Base-by-base conservation (phyloP, 495 filamentous ascomycete species). In the Tuber borchii region DNA sequence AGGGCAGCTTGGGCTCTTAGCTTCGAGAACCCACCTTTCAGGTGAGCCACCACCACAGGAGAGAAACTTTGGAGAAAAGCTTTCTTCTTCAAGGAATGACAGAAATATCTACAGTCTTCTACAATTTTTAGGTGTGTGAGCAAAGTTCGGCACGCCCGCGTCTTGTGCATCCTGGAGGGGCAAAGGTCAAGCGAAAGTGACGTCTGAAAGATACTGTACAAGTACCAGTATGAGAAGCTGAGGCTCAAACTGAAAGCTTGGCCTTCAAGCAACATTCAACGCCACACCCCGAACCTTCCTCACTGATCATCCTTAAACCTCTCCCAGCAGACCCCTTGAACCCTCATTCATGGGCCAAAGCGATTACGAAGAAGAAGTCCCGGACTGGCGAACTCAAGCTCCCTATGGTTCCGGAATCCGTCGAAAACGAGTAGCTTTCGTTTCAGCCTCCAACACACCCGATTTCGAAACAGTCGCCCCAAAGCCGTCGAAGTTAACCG, bases 371-470 rank as follows among this genome's bases (percentile, higher is more conserved):
- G 34, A 37, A 37, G 42, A 40, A 48, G 77, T 68, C 31, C 56
- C 70, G n/a, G 73, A 79, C 69, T 82, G 80, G 80, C 80, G 80
- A n/a, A 77, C 79, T 31, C 72, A 80, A 42, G 76, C 76, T 26
- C 79, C 79, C n/a, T 97, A 95, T 82, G 92, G 92, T 48, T 88
- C 91, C 7, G 92, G 93, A 17, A 88, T 95, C 68, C 89, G 91
- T 75, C 89, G 90, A 19, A 92, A 92, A 84, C 87, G 88, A 44
- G 90, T 97, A n/a, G 86, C 88, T 10, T 97, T 97, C 83, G 91
- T 97, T 26, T 90, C 90, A 45, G 90, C 93, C 43, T 86, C 90
- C 16, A 46, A 44, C n/a, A 39, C 76, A n/a, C 46, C 70, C 22
- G 42, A 65, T 31, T 8, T 71, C 65, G 73, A 48, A 43, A 31